A percentile compares a stretch with the other conserved stretches of the same genome.
Conservation (phyloP, 768 basidiomycete species). For the Zangia roseola region DNA sequence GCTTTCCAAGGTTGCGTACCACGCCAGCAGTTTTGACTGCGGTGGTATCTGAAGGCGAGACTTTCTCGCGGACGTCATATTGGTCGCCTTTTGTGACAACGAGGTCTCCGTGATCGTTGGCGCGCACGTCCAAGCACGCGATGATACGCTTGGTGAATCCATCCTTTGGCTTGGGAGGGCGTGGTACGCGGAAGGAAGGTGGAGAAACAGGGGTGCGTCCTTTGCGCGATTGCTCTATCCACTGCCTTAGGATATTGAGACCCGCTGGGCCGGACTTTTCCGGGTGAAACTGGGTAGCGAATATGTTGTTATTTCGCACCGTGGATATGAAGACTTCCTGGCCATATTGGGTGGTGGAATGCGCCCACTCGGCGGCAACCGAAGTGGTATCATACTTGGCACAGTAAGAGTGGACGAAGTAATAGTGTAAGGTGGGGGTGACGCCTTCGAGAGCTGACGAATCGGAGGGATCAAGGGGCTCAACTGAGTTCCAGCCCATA, state of each 20-base stretch:
- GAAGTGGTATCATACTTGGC: slow-evolving; percentile 68
- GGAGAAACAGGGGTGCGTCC: slow-evolving; percentile 35
- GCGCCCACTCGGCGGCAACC: slow-evolving; percentile 69
- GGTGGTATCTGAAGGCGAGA: slow-evolving; percentile 20
- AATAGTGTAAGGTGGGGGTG: slow-evolving; percentile 69
- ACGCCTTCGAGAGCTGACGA: slow-evolving; percentile 44
- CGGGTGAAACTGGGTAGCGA: slow-evolving; percentile 95
- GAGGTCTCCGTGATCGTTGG: slow-evolving; percentile 94
- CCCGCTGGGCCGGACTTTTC: slow-evolving; percentile 95
- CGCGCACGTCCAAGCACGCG: slow-evolving; percentile 96
- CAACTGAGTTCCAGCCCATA: slow-evolving; percentile 93
- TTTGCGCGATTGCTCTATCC: slow-evolving; percentile 63
- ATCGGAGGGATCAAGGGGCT: slow-evolving; percentile 47
- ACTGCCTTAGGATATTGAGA: slow-evolving; percentile 71
- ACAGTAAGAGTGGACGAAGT: slow-evolving; percentile 96
- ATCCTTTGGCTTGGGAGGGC: slow-evolving; percentile 47
- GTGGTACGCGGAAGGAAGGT: slow-evolving; percentile 28
- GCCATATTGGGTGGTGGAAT: slow-evolving; percentile 93
- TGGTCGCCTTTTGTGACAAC: slow-evolving; percentile 99
- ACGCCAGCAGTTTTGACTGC: slow-evolving; percentile 57
- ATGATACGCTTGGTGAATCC: slow-evolving; percentile 91
- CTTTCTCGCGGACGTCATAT: slow-evolving; percentile 94
- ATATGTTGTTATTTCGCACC: slow-evolving; percentile 80
- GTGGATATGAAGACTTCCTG: slow-evolving; percentile 85
- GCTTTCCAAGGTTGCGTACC: slow-evolving; percentile 97